Base-by-base conservation (phyloP, 371 early-diverging fungal genomes). In the Catenaria anguillulae region DNA sequence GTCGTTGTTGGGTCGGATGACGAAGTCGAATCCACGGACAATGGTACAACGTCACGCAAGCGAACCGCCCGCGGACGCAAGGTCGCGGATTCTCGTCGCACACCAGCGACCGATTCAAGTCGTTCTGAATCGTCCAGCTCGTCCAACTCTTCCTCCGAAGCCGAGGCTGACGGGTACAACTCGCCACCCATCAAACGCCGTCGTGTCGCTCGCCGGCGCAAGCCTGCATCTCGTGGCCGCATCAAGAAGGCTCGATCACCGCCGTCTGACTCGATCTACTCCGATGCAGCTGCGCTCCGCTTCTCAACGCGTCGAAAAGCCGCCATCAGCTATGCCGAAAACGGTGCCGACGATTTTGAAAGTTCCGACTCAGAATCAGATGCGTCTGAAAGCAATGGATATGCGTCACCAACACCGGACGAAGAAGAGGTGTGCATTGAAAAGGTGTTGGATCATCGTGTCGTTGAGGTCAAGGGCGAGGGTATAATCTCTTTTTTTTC, bases 351-450 rank as follows among this genome's bases (percentile, higher is more conserved):
- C 56, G 58, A 67, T 4, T 35, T 62, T 5, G n/a, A n/a, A n/a
- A n/a, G n/a, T n/a, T n/a, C n/a, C n/a, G n/a, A n/a, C n/a, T n/a
- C n/a, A n/a, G 71, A 63, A 68, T 71, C 73, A 31, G 71, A 74
- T 52, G 76, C 71, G 37, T 54, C 37, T 52, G 62, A 60, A 26
- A 61, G 65, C 63, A 46, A 62, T 56, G 34, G 52, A 40, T 5
- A 40, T 29, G 31, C 15, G 2, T 37, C 4, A 21, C 6, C 24
- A 2, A 10, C 31, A 1, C 29, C 52, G 52, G 15, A 13, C 26
- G 70, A 71, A n/a, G 68, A 67, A 55, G 71, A 77, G 26, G 75
- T 75, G 50, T 52, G 45, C 37, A 70, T 72, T 52, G 73, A 72
- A 55, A 42, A 56, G 2, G 63, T 72, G 34, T 21, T 70, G 26